Evolutionary conservation across 139 green algal genomes (phyloP).

Genomic region (Chlorella sp.): DNA sequence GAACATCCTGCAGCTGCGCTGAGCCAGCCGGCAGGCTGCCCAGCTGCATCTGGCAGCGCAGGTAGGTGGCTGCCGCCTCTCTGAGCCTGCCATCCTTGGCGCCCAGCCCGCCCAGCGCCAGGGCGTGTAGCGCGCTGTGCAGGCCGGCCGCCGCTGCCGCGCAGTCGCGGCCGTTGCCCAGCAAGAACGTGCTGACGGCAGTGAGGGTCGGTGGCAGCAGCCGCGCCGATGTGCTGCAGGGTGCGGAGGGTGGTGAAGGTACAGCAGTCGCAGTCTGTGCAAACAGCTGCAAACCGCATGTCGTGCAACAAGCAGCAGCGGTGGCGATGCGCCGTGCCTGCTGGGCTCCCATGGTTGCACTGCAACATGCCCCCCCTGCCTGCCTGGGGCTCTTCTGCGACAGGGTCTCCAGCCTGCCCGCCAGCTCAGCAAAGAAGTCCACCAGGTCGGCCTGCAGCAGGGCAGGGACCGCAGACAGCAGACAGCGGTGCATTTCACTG

Average conservation of each 20-base stretch:
- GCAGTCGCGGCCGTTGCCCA: slow-evolving; percentile 52
- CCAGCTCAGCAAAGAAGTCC: slow-evolving; percentile 39
- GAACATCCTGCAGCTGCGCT: not conserved
- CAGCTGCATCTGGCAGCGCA: slow-evolving; percentile 51
- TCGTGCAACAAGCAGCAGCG: no score
- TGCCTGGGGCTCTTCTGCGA: not conserved
- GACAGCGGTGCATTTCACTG: no score
- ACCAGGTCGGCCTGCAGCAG: slow-evolving; percentile 22
- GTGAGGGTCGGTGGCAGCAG: slow-evolving; percentile 22
- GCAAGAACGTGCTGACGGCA: slow-evolving; percentile 55
- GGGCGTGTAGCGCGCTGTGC: slow-evolving; percentile 34
- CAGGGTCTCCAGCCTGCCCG: slow-evolving; percentile 1
- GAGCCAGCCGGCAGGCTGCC: slow-evolving; percentile 8
- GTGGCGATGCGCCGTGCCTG: no score
- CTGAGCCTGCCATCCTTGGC: slow-evolving; percentile 36
- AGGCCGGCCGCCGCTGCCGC: slow-evolving; percentile 9
- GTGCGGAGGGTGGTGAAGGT: not conserved
- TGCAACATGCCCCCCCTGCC: no score
- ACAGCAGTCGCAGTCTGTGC: not conserved
- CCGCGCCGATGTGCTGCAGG: not conserved
- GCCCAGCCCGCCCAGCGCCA: slow-evolving; percentile 16
- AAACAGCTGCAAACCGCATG: no score
- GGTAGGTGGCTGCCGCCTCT: slow-evolving; percentile 40
- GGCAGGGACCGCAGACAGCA: no score
- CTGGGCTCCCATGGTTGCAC: no score